These are phyloP conservation scores for Fusarium nodosum DNA, from an alignment of 2,329 filamentous ascomycete species.

Conservation along the genomic window DNA sequence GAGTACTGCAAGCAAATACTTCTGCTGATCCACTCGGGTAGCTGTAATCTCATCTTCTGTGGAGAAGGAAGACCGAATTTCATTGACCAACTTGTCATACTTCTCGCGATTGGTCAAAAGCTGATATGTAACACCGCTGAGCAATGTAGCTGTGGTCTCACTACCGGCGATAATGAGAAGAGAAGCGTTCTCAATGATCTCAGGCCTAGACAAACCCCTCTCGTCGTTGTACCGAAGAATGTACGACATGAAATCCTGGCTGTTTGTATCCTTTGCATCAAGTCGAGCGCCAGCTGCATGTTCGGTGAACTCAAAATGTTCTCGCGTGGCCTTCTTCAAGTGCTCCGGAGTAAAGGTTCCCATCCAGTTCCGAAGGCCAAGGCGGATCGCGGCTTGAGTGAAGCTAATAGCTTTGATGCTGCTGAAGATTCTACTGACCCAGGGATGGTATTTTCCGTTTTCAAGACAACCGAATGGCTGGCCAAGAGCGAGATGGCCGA, in stretches of 20 bases:
- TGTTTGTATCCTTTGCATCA: background rate
- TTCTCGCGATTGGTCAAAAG: constrained; percentile 1
- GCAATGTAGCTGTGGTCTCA: constrained; percentile 10
- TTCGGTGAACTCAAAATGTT: constrained; percentile 5
- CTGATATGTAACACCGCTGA: constrained; percentile 4
- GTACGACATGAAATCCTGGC: constrained; percentile 16
- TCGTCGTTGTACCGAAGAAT: constrained; percentile 23
- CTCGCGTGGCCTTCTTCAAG: background rate
- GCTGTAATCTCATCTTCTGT: constrained; percentile 14
- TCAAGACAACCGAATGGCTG: constrained; percentile 19
- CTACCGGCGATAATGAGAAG: constrained; percentile 8
- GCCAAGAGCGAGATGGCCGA: constrained; percentile 6
- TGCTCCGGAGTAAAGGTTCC: background rate
- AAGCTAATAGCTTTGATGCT: background rate
- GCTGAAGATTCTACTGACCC: background rate
- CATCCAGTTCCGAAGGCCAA: background rate
- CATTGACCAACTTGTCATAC: background rate
- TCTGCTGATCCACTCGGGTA: constrained; percentile 2
- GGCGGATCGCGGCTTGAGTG: background rate
- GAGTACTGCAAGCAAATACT: constrained; percentile 5
- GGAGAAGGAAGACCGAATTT: background rate
- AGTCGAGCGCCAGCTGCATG: constrained; percentile 6
- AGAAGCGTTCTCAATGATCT: constrained; percentile 7
- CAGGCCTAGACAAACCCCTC: constrained; percentile 7
- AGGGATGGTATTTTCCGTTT: constrained; percentile 13